A percentile compares a stretch with the other conserved stretches of the same genome.
phyloP scores from a whole-genome alignment of 768 basidiomycete species.

The Suillus decipiens region DNA sequence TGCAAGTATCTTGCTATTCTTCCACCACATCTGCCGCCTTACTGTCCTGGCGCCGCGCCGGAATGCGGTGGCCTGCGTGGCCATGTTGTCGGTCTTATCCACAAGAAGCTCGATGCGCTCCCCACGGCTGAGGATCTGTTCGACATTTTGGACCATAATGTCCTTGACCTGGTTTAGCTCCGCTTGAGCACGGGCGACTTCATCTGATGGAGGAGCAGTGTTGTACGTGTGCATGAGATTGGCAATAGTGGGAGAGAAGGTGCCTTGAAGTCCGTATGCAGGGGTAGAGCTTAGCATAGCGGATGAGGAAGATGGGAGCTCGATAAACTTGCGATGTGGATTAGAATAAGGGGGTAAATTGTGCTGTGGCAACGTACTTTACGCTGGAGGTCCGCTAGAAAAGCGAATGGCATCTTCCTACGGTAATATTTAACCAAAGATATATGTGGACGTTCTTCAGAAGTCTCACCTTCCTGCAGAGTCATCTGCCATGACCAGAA shows the following conservation, averaged over 20 bases:
- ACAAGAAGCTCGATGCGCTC: constrained; percentile 95
- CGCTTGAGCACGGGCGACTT: constrained; percentile 84
- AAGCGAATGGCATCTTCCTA: constrained; percentile 93
- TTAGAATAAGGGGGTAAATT: constrained; percentile 14
- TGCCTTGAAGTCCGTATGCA: constrained; percentile 68
- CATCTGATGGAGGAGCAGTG: constrained; percentile 84
- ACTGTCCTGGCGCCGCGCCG: constrained; percentile 83
- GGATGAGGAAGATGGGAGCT: constrained; percentile 66
- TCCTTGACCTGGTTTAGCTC: constrained; percentile 92
- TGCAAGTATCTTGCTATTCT: constrained; percentile 67
- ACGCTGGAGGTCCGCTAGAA: constrained; percentile 83
- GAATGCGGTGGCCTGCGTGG: constrained; percentile 92
- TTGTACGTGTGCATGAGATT: constrained; percentile 87
- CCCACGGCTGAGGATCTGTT: constrained; percentile 91
- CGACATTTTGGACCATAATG: constrained; percentile 98
- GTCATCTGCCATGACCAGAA: constrained; percentile 95
- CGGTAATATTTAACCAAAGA: constrained; percentile 8
- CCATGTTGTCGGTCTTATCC: constrained; percentile 96
- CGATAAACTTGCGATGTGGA: constrained; percentile 49
- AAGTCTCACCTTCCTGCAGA: constrained; percentile 74
- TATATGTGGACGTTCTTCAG: neutral
- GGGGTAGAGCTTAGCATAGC: constrained; percentile 47
- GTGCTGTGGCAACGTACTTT: constrained; percentile 44
- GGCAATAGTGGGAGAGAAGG: constrained; percentile 69
- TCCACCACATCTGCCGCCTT: constrained; percentile 89